These are phyloP conservation scores for Phytophthora litchii DNA, from an alignment of 352 stramenopile genomes.

Conservation along the genomic window DNA sequence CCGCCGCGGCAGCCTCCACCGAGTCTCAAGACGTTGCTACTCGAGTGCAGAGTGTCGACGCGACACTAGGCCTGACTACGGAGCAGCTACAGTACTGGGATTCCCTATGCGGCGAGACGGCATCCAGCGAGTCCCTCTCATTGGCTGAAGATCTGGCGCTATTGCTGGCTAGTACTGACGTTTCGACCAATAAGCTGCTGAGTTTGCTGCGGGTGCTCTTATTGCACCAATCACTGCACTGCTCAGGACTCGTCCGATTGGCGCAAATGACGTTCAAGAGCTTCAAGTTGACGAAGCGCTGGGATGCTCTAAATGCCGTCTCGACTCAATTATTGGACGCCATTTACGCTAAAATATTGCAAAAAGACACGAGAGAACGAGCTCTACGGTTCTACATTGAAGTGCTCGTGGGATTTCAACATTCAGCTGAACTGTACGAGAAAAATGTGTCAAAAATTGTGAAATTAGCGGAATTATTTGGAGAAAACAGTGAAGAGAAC, in stretches of 20 bases:
- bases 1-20: conserved; percentile 12
- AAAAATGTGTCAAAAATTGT: conserved; percentile 50
- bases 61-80: conserved; percentile 28
- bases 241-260: conserved; percentile 55
- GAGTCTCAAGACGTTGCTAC: conserved; percentile 2
- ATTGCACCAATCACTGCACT: conserved; percentile 40
- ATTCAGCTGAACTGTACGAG: conserved; percentile 65
- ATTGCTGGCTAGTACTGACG: conserved; percentile 59
- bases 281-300: conserved; percentile 82
- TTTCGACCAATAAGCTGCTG: conserved; percentile 41
- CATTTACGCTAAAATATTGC: conserved; percentile 45
- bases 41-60: conserved; percentile 11
- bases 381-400: conserved; percentile 62
- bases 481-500: conserved; percentile 37
- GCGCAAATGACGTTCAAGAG: conserved; percentile 61
- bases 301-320: conserved; percentile 51
- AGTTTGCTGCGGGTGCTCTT: conserved; percentile 44
- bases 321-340: conserved; percentile 49
- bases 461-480: conserved; percentile 46
- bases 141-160: conserved; percentile 62
- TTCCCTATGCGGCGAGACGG: conserved; percentile 32
- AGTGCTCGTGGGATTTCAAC: conserved; percentile 80
- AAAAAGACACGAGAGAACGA: conserved; percentile 19
- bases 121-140: conserved; percentile 15
- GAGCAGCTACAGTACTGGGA: conserved; percentile 71